Conservation (phyloP, 768 basidiomycete species). For the Erythrobasidium yunnanense region DNA sequence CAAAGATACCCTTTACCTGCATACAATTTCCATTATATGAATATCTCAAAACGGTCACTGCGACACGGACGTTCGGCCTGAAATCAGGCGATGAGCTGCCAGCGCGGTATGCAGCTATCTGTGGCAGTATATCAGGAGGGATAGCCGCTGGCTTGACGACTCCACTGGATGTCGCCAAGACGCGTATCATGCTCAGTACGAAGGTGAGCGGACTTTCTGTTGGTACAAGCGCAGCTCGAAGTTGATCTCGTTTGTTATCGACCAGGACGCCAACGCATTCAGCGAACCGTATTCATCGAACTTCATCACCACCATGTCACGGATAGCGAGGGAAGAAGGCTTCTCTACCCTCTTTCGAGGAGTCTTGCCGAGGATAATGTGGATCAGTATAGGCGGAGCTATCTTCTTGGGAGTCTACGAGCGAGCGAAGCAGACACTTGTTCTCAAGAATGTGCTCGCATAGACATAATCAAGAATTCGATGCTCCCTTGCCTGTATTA, state of each 20-base stretch:
- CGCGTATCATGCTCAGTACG: slow-evolving; percentile 73
- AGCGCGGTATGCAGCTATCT: slow-evolving; percentile 53
- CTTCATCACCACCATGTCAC: slow-evolving; percentile 47
- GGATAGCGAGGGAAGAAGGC: slow-evolving; percentile 67
- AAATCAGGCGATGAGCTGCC: slow-evolving; percentile 49
- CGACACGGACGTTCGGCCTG: slow-evolving; percentile 44
- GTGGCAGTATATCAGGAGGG: slow-evolving; percentile 83
- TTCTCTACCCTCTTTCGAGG: slow-evolving; percentile 67
- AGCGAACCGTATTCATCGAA: background rate
- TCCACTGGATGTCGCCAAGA: slow-evolving; percentile 91
- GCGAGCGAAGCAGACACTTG: slow-evolving; percentile 17
- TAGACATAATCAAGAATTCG: background rate
- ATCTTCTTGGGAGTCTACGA: slow-evolving; percentile 75
- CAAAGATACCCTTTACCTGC: slow-evolving; percentile 90
- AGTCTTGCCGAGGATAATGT: slow-evolving; percentile 77
- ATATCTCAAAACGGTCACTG: slow-evolving; percentile 60
- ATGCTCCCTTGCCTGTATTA: background rate
- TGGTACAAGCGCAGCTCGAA: background rate
- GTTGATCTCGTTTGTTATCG: background rate
- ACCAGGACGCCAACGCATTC: background rate
- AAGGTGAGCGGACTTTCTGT: background rate
- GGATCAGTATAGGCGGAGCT: slow-evolving; percentile 93
- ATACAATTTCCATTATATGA: slow-evolving; percentile 95
- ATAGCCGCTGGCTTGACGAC: slow-evolving; percentile 82
- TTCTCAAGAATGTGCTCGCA: background rate